Conservation (phyloP, 768 basidiomycete species). For the Russula dissimulans region DNA sequence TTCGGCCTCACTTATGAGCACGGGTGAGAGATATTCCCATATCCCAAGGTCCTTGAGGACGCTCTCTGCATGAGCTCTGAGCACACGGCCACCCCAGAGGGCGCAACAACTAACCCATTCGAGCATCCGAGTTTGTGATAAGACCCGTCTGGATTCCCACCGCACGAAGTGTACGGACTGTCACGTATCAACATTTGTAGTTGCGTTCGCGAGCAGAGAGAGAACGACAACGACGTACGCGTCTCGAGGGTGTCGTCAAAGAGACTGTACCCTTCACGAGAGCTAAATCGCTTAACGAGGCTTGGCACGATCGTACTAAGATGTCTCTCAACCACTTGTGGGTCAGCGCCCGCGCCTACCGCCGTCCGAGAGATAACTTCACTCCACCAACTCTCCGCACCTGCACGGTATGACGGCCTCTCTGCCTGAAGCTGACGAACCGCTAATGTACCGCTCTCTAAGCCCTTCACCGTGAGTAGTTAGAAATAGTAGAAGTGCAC, state of each 20-base stretch:
- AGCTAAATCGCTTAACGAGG: constrained; percentile 63
- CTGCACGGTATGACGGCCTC: constrained; percentile 48
- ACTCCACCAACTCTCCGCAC: constrained; percentile 61
- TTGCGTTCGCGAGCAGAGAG: not conserved
- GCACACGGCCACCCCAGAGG: not conserved
- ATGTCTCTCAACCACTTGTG: constrained; percentile 42
- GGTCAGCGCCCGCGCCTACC: constrained; percentile 61
- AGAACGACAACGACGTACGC: constrained; percentile 29
- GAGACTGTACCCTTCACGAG: constrained; percentile 55
- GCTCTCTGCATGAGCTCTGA: constrained; percentile 22
- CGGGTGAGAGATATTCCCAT: constrained; percentile 37
- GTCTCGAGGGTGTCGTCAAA: constrained; percentile 43
- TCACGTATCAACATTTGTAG: not conserved
- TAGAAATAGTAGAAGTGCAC: constrained; percentile 9
- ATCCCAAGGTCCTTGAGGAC: constrained; percentile 55
- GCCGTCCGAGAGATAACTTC: constrained; percentile 70
- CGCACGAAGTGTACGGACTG: constrained; percentile 40
- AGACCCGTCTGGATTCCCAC: constrained; percentile 45
- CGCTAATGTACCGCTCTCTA: constrained; percentile 24
- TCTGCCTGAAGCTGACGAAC: constrained; percentile 46
- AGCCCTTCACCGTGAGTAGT: not conserved
- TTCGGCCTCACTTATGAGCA: constrained; percentile 64
- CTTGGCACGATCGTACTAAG: constrained; percentile 47
- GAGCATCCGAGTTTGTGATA: constrained; percentile 63
- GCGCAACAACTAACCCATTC: constrained; percentile 47